Base-by-base conservation (phyloP, 2,329 filamentous ascomycete species). In the Microcera coccophila region DNA sequence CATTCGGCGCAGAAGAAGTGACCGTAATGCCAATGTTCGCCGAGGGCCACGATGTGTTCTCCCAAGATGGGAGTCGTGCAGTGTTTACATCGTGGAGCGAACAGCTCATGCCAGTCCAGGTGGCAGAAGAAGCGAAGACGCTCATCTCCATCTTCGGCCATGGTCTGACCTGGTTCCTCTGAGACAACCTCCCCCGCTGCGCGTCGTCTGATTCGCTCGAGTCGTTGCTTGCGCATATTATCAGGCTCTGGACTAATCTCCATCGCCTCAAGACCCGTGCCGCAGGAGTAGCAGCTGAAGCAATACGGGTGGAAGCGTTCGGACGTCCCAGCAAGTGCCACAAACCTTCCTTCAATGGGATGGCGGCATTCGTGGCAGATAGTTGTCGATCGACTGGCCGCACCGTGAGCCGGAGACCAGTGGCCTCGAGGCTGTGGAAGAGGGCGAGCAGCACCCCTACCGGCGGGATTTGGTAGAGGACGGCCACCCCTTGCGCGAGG, bases 1-100 rank as follows among this genome's bases (percentile, higher is more conserved):
- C 93, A 98, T 73, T 98, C 90, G 32, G 93, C 93, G 62, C 93
- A 98, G 77, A 98, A 98, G 71, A 98, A 98, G 69, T 98, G 93
- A 0, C 93, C 93, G 40, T 87, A 87, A 65, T 98, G 93, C 87
- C 89, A 98, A 68, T 95, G 90, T n/a, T 84, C 81, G 1, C 93
- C 93, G 43, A 95, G 88, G 2, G 93, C 93, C 12, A 96, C 84
- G 22, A 96, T 84, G 54, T 97, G 89, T 67, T 97, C 90, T 32
- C 90, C 90, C 54, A 97, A 83, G 59, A 98, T 98, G 3, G 93
- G 91, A 7, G 93, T 98, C 64, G 86, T 90, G 78, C 93, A 98
- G 64, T 87, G 90, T 69, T 93, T 93, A 76, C 93, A 98, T 32
- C 89, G 82, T 4, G 93, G 93, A 22, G 87, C 90, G 67, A 88